phyloP scores from a whole-genome alignment of 2,329 filamentous ascomycete genomes.

The Pleomassaria siparia region DNA sequence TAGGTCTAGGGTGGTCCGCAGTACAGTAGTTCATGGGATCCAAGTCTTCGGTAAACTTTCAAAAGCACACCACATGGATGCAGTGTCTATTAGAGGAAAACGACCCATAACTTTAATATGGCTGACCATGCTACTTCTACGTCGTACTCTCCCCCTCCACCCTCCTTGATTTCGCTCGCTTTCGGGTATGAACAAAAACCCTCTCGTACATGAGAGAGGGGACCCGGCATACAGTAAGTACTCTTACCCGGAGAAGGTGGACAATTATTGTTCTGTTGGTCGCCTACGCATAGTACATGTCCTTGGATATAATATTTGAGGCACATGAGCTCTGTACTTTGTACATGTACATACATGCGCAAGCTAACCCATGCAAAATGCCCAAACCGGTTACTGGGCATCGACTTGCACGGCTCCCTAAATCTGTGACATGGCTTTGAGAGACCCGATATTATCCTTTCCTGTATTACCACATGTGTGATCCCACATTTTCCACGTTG shows the following conservation, averaged over 20 bases:
- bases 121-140: background rate
- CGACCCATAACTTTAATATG: background rate
- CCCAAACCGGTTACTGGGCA: slow-evolving; percentile 7
- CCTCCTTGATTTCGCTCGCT: too few species aligned
- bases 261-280: background rate
- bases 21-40: background rate
- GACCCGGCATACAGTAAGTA: background rate
- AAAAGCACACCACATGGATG: background rate
- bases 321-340: too few species aligned
- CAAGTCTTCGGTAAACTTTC: background rate
- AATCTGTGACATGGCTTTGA: slow-evolving; percentile 14
- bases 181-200: too few species aligned
- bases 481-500: slow-evolving; percentile 2
- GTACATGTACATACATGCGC: background rate
- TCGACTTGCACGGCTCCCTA: slow-evolving; percentile 10
- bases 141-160: background rate
- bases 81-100: background rate
- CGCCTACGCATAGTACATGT: background rate
- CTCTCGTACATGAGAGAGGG: background rate
- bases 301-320: background rate
- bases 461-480: background rate
- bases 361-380: background rate
- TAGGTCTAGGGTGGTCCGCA: background rate
- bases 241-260: background rate
- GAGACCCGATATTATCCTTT: slow-evolving; percentile 10